Base-by-base conservation (phyloP, 2,329 filamentous ascomycete genomes). In the Teratosphaeriaceae sp. region DNA sequence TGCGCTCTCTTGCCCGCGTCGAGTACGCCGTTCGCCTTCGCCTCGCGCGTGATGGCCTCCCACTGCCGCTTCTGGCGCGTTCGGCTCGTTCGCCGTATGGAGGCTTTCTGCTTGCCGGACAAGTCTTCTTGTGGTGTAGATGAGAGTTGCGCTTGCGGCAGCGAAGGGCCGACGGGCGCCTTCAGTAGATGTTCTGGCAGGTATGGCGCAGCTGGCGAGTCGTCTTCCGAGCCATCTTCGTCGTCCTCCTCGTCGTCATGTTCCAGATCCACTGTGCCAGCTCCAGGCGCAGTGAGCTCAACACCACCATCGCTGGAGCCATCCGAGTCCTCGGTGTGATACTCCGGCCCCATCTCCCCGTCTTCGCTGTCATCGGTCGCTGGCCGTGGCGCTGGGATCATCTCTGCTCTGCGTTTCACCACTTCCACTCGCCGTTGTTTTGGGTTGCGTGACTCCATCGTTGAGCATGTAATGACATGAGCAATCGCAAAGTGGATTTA, bases 1-100 rank as follows among this genome's bases (percentile, higher is more conserved):
- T 54, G 49, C 39, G 51, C 50, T 24, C 36, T 45, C 24, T 35
- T 42, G 6, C 53, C 53, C 21, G 52, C 52, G 33, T 50, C 41
- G 7, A 56, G 27, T 13, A 49, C 51, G 16, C 52, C 54, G 26
- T 31, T 53, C 21, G 41, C 45, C 18, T 40, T 19, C 11, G 48
- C 42, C 12, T 48, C 49, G 5, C 16, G 13, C 18, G 43, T 37
- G n/a, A 53, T 34, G 20, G 24, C 15, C 7, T 46, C 30, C n/a
- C 20, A 46, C 13, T 40, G 18, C 11, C 31, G 16, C 37, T 43
- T 45, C 36, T 46, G 41, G 1, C 22, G 39, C 18, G 38, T 35
- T 18, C 43, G 31, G n/a, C 38, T 44, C 9, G 31, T 38, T 12
- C 34, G 29, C 19, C 42, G 40, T 24, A 33, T 24, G 1, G 27